Evolutionary conservation across 805 yeast genomes (phyloP).

Genomic region (Metschnikowia reukaufii): DNA sequence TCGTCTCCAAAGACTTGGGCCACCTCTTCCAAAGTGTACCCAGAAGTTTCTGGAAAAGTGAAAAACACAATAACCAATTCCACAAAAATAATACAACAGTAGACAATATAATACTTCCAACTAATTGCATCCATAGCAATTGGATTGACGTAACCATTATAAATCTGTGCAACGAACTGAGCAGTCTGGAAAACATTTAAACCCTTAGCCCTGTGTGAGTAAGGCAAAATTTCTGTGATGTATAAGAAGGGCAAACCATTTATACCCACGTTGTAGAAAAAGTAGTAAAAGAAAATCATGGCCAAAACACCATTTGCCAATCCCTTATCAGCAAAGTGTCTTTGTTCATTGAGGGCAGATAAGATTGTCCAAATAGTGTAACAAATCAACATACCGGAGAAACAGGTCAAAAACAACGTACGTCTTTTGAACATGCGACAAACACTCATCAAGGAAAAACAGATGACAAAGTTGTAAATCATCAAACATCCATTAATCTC

Average conservation of each 20-base stretch:
- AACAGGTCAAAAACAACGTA: constrained; percentile 34
- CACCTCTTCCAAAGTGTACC: constrained; percentile 45
- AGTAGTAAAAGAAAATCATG: constrained; percentile 49
- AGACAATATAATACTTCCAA: constrained; percentile 47
- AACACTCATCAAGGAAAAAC: constrained; percentile 23
- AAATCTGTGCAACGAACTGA: constrained; percentile 22
- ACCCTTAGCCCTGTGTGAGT: constrained; percentile 44
- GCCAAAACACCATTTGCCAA: constrained; percentile 49
- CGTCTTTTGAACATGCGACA: constrained; percentile 35
- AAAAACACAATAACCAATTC: constrained; percentile 31
- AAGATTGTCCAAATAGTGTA: constrained; percentile 44
- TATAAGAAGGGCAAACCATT: constrained; percentile 49
- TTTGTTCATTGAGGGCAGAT: constrained; percentile 47
- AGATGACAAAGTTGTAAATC: constrained; percentile 33
- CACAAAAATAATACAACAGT: constrained; percentile 30
- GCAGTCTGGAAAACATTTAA: constrained; percentile 29
- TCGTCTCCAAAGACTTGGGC: constrained; percentile 42
- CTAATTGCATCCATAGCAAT: constrained; percentile 41
- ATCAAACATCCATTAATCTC: constrained; percentile 48
- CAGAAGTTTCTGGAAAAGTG: constrained; percentile 43
- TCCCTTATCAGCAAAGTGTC: constrained; percentile 39
- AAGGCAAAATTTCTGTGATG: constrained; percentile 43
- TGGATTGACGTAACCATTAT: constrained; percentile 27
- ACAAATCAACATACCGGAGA: constrained; percentile 35
- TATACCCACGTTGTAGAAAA: constrained; percentile 41